Conservation (phyloP, 2,329 filamentous ascomycete genomes). For the Lomentospora prolificans region DNA sequence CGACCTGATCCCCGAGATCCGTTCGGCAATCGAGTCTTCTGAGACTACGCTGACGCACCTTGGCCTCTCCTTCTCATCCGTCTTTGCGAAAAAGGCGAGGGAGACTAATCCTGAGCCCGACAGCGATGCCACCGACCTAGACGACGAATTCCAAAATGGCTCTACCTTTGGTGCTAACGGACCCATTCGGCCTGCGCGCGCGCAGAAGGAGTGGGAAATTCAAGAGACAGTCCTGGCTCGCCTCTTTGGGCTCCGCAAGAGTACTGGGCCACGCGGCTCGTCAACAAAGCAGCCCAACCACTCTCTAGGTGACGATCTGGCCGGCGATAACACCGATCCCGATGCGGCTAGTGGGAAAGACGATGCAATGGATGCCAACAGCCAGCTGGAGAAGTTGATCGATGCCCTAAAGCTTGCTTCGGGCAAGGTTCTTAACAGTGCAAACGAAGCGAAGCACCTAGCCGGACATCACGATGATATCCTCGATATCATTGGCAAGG, state of each 20-base stretch:
- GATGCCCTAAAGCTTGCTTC: neutral
- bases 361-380: neutral
- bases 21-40: constrained; percentile 43
- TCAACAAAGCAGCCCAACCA: neutral
- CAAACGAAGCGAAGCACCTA: neutral
- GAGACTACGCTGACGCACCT: constrained; percentile 43
- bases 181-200: constrained; percentile 21
- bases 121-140: constrained; percentile 39
- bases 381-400: neutral
- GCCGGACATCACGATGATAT: constrained; percentile 21
- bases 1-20: constrained; percentile 45
- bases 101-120: constrained; percentile 28
- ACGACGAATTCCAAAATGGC: constrained; percentile 41
- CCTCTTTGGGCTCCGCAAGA: constrained; percentile 39
- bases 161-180: constrained; percentile 27
- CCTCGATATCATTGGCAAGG: constrained; percentile 39
- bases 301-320: neutral
- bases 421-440: neutral
- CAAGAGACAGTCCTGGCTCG: constrained; percentile 43
- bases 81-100: constrained; percentile 33
- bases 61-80: constrained; percentile 48
- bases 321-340: neutral
- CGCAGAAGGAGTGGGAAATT: constrained; percentile 41
- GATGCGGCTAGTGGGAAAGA: neutral
- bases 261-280: neutral